phyloP scores from a whole-genome alignment of 1,284 basidiomycete genomes.

The Ustilago bromivora region DNA sequence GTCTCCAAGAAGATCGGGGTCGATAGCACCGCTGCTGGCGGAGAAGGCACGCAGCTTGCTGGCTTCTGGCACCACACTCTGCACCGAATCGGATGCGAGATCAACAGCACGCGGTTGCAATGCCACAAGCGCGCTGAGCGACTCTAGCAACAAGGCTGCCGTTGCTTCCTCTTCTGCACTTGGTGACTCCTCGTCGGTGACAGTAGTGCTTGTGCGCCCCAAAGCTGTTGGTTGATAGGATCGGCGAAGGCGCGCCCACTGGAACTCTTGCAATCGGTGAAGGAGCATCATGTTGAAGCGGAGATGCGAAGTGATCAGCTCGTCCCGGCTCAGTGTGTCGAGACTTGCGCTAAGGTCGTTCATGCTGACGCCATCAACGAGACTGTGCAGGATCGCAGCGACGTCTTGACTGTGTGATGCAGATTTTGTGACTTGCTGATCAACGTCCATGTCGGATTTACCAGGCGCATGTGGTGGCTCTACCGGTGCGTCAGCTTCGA shows the following conservation, averaged over 20 bases:
- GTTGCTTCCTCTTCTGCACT: slow-evolving; percentile 46
- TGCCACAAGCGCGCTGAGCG: slow-evolving; percentile 45
- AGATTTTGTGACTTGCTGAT: slow-evolving; percentile 22
- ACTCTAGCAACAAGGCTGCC: slow-evolving; percentile 46
- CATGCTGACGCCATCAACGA: slow-evolving; percentile 32
- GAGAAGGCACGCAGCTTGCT: slow-evolving; percentile 35
- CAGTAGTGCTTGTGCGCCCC: slow-evolving; percentile 5
- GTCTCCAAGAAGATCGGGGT: slow-evolving; percentile 47
- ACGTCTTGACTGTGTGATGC: slow-evolving; percentile 10
- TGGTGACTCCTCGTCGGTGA: slow-evolving; percentile 17
- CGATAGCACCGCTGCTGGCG: slow-evolving; percentile 44
- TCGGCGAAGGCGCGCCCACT: slow-evolving; percentile 57
- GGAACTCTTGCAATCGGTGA: slow-evolving; percentile 59
- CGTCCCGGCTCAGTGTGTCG: slow-evolving; percentile 44
- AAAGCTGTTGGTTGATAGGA: slow-evolving; percentile 21
- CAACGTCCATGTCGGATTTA: slow-evolving; percentile 3
- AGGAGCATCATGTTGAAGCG: slow-evolving; percentile 53
- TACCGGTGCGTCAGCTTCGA: slow-evolving; percentile 4
- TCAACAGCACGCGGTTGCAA: slow-evolving; percentile 30
- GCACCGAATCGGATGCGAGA: slow-evolving; percentile 12
- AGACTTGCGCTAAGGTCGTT: slow-evolving; percentile 29
- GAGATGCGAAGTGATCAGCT: slow-evolving; percentile 36
- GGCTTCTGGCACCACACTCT: slow-evolving; percentile 23
- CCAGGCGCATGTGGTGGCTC: slow-evolving; percentile 11
- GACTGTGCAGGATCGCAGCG: slow-evolving; percentile 12